Percentiles rank a stretch among this genome's conserved stretches.
Conservation (phyloP, 169 alveolate species). For the Eimeria necatrix region DNA sequence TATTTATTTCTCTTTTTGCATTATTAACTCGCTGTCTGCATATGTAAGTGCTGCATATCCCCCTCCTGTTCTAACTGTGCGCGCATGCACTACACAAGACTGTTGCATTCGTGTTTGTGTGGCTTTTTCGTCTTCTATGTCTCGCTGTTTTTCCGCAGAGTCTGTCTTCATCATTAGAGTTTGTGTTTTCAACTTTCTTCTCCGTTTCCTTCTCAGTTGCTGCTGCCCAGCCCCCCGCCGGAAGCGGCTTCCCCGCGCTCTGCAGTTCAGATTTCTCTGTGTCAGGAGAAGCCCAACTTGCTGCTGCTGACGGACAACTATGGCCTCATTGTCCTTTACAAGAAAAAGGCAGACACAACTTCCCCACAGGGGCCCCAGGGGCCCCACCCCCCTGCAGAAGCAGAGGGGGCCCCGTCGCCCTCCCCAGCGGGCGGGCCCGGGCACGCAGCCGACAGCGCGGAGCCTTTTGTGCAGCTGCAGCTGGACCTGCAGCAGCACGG, state of each 20-base stretch:
- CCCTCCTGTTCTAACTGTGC: neutral
- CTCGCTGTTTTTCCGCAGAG: too few species aligned
- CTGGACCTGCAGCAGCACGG: constrained; percentile 37
- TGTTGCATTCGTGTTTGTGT: too few species aligned
- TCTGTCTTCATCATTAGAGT: too few species aligned
- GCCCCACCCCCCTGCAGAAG: neutral
- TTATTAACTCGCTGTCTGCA: neutral
- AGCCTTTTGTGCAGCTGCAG: constrained; percentile 48
- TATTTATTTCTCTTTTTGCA: neutral
- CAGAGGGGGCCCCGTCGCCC: constrained; percentile 19
- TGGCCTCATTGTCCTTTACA: constrained; percentile 10
- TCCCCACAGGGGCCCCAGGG: neutral
- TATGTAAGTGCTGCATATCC: neutral
- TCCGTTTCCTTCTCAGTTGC: neutral
- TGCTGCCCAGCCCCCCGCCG: constrained; percentile 40
- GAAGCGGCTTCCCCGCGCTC: neutral
- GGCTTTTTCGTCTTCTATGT: too few species aligned
- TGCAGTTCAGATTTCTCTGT: neutral
- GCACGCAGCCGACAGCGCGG: neutral
- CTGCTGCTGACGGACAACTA: neutral
- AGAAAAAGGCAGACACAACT: neutral
- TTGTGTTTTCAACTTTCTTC: neutral
- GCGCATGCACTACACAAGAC: neutral
- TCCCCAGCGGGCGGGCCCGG: neutral
- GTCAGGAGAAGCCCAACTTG: constrained; percentile 43